phyloP scores from a whole-genome alignment of 305 asterid species.

The Petunia hybrid region DNA sequence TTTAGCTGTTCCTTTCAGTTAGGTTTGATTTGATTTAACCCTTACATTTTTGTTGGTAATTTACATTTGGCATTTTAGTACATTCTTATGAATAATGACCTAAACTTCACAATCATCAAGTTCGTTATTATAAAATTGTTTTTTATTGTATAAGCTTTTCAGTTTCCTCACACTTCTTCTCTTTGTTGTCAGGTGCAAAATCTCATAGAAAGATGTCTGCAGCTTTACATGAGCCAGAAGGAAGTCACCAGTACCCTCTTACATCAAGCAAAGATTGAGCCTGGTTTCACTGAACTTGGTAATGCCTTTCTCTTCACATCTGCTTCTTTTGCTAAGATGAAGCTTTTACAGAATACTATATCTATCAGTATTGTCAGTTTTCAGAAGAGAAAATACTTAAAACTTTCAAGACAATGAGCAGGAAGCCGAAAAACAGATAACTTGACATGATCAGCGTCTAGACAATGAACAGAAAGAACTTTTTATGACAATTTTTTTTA shows the following conservation, averaged over 20 bases:
- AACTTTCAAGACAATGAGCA: no score
- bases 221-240: constrained; percentile 33
- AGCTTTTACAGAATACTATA: not conserved
- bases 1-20: no score
- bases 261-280: constrained; percentile 25
- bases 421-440: not conserved
- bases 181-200: constrained; percentile 23
- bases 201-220: constrained; percentile 27
- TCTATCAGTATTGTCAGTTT: not conserved
- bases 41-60: no score
- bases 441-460: not conserved
- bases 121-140: no score
- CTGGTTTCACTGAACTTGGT: constrained; percentile 32
- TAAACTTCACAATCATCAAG: no score
- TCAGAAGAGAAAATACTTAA: not conserved
- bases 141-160: no score
- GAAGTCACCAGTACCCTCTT: not conserved
- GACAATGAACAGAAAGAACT: not conserved
- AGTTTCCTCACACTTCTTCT: not conserved
- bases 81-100: no score
- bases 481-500: not conserved
- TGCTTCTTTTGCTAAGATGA: not conserved
- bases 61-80: no score
- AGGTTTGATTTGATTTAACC: no score
- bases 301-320: not conserved